A percentile compares a stretch with the other conserved stretches of the same genome.
phyloP scores from a whole-genome alignment of 352 stramenopile species.

The Phytophthora sansomeana region DNA sequence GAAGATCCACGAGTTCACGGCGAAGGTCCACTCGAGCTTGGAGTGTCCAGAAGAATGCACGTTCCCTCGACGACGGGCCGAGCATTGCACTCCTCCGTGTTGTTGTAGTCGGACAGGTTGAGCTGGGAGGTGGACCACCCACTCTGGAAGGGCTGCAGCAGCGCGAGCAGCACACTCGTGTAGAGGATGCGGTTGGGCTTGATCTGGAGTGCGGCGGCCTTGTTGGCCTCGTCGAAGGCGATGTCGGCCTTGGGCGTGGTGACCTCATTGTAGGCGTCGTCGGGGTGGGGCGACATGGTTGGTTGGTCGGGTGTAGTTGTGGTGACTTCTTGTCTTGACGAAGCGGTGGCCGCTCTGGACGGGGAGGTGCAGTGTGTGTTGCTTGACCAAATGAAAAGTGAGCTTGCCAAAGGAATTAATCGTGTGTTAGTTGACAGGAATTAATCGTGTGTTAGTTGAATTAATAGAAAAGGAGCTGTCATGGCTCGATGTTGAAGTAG shows the following conservation, averaged over 20 bases:
- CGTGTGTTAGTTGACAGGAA: too few relatives aligned
- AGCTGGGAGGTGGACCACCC: slow-evolving; percentile 67
- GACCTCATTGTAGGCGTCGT: slow-evolving; percentile 15
- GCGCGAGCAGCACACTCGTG: too few relatives aligned
- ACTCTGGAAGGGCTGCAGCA: slow-evolving; percentile 59
- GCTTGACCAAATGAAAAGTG: not conserved
- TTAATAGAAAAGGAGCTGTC: too few relatives aligned
- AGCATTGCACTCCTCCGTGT: slow-evolving; percentile 55
- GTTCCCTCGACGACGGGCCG: slow-evolving; percentile 46
- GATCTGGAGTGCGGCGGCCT: slow-evolving; percentile 30
- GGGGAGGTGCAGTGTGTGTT: not conserved
- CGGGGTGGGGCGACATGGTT: slow-evolving; percentile 5
- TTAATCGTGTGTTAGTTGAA: not conserved
- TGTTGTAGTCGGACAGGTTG: slow-evolving; percentile 69
- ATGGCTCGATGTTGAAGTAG: not conserved
- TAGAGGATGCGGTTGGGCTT: too few relatives aligned
- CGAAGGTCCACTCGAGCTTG: too few relatives aligned
- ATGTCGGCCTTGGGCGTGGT: slow-evolving; percentile 20
- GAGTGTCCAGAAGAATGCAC: slow-evolving; percentile 53
- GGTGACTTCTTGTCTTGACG: not conserved
- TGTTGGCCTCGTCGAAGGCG: slow-evolving; percentile 24
- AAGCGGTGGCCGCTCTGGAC: not conserved
- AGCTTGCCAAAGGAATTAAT: too few relatives aligned
- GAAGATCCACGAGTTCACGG: slow-evolving; percentile 55
- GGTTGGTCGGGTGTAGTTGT: not conserved